phyloP scores from a whole-genome alignment of 78 protist genomes.

The Kipferlia bialata region DNA sequence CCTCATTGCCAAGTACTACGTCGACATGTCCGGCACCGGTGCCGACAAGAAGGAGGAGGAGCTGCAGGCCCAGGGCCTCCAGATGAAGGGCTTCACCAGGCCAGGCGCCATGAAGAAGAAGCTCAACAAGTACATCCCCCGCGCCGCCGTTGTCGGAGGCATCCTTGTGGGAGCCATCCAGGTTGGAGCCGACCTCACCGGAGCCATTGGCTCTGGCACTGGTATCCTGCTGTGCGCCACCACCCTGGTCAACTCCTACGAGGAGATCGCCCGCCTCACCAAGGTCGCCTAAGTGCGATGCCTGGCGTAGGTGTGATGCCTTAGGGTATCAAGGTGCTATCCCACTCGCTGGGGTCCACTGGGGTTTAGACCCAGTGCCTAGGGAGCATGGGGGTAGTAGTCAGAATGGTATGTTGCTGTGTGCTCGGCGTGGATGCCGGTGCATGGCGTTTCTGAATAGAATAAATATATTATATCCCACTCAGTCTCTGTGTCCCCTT shows the following conservation, averaged over 20 bases:
- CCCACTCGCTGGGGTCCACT: too few relatives aligned
- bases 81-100: conserved; percentile 28
- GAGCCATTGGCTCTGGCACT: conserved; percentile 91
- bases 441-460: too few relatives aligned
- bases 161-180: conserved; percentile 96
- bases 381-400: too few relatives aligned
- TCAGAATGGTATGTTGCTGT: too few relatives aligned
- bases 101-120: conserved; percentile 44
- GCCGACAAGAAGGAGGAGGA: conserved; percentile 87
- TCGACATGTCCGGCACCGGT: conserved; percentile 72
- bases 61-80: conserved; percentile 74
- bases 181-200: conserved; percentile 86
- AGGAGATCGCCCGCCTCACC: background rate
- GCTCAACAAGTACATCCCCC: conserved; percentile 94
- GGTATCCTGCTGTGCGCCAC: conserved; percentile 80
- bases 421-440: too few relatives aligned
- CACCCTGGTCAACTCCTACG: background rate
- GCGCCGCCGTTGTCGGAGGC: conserved; percentile 98
- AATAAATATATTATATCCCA: too few relatives aligned
- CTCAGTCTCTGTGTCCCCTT: too few relatives aligned
- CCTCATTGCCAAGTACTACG: conserved; percentile 89
- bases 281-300: too few relatives aligned
- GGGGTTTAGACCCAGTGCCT: too few relatives aligned
- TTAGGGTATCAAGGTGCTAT: too few relatives aligned
- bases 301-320: too few relatives aligned